Base-by-base conservation (phyloP, 305 asterid genomes). In the Nicotiana rustica region DNA sequence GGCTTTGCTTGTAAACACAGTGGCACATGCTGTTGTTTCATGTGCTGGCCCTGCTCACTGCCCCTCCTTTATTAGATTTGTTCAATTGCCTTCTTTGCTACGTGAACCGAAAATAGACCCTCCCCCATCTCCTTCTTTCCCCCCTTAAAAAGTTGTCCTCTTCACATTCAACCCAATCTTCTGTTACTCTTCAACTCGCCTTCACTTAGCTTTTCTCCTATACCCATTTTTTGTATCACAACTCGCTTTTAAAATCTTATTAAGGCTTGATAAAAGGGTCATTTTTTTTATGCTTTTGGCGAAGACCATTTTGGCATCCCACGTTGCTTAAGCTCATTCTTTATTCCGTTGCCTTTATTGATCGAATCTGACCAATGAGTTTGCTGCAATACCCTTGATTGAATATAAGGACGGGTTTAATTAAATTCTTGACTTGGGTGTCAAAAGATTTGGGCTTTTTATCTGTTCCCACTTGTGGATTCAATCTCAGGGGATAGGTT, bases 21-120 rank as follows among this genome's bases (percentile, higher is more conserved):
- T 17, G 64, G 85, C 91, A 89, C 88, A 84, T 88, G 91, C 85
- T 80, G 5, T 66, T 79, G 17, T 41, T 41, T 41, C 83, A 84
- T 79, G 85, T 84, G 89, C 82, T 55, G 76, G 25, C 67, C 80
- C 82, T 69, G 59, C 79, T 41, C 10, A 41, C 0, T 41, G 47
- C 49, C 49, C 4, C 60, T 41, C 67, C 87, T 83, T 83, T 77
- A 82, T 79, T 85, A 71, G 84, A 89, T 85, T 87, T 82, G 83
- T 86, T 87, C 80, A 81, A 84, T 85, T 85, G 86, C 82, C 84
- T 88, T 79, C 86, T 14, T 76, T 44, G 1, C 79, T 59, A 55
- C 60, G 75, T 9, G 60, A 85, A 83, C 82, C 83, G 33, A 15
- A 66, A 78, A 79, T 79, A 38, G 59, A 71, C n/a, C 66, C 36